A percentile compares a stretch with the other conserved stretches of the same genome.
phyloP scores from a whole-genome alignment of 2,329 filamentous ascomycete genomes.

The Xylariaceae sp. region DNA sequence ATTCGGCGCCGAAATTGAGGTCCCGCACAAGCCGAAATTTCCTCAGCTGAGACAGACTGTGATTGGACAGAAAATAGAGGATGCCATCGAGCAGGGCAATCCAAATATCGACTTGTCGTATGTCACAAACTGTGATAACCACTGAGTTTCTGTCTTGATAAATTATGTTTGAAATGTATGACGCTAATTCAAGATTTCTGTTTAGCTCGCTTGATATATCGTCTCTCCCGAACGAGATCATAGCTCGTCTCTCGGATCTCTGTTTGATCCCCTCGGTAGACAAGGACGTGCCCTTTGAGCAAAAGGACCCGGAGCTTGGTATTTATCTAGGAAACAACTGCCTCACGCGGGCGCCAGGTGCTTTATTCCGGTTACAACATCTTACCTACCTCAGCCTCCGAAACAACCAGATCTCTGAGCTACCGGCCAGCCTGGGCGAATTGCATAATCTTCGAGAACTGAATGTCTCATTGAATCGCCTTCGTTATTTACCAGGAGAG shows the following conservation, averaged over 20 bases:
- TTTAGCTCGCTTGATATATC: conserved; percentile 47
- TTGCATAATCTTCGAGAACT: conserved; percentile 57
- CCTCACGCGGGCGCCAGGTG: conserved; percentile 52
- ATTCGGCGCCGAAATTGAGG: conserved; percentile 34
- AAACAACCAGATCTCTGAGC: conserved; percentile 56
- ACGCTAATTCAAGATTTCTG: conserved; percentile 5
- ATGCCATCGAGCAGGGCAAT: conserved; percentile 54
- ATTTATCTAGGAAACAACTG: conserved; percentile 59
- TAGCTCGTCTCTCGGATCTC: conserved; percentile 54
- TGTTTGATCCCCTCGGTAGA: conserved; percentile 50
- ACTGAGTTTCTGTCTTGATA: neutral
- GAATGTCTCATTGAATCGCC: conserved; percentile 61
- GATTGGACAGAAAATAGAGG: conserved; percentile 45
- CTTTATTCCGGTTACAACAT: conserved; percentile 58
- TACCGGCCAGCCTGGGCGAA: conserved; percentile 57
- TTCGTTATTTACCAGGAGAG: conserved; percentile 60
- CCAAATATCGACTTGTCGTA: conserved; percentile 61
- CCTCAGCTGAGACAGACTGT: conserved; percentile 41
- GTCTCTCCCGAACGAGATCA: conserved; percentile 51
- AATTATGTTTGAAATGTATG: neutral
- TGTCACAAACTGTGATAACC: conserved; percentile 26
- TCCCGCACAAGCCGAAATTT: conserved; percentile 34
- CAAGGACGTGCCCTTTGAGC: conserved; percentile 56
- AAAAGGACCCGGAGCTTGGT: conserved; percentile 55
- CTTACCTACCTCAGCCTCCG: conserved; percentile 64